Base-by-base conservation (phyloP, 495 filamentous ascomycete species). In the Durotheca rogersii region DNA sequence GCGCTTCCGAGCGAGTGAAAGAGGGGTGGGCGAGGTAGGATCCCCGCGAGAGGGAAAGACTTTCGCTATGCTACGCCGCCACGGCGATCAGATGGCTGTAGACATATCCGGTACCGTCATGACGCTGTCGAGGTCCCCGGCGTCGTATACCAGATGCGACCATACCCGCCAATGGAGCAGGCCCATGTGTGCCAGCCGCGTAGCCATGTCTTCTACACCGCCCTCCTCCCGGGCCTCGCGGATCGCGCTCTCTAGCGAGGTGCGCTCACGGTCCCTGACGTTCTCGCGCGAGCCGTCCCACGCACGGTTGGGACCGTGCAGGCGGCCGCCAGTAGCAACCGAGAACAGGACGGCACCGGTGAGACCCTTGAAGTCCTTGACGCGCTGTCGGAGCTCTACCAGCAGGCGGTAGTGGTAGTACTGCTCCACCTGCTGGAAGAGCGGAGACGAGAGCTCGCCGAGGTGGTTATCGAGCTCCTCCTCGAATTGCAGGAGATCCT, bases 151-250 rank as follows among this genome's bases (percentile, higher is more conserved):
- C 36, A 88, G 67, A 21, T 82, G 81, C 4, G 81, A 84, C 90
- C 90, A 96, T 2, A 94, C 84, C 39, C 85, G 76, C 90, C 90
- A 96, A 66, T 96, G 89, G 16, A 95, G 68, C 14, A 90, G 76
- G 6, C 83, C 81, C 32, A 96, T 79, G 56, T 94, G 90, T 7
- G 89, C 83, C 30, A 93, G 72, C 20, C 86, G 82, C 47, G 79
- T 82, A 1, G 86, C 81, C 59, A 92, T 80, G 41, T 88, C 82
- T 35, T 81, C 78, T 12, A 87, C 66, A 41, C 81, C 79, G 18
- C 69, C 74, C 32, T 75, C 72, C 35, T 75, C 73, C 11, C 71
- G 69, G 6, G 66, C 62, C 19, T 73, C 72, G n/a, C 68, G 64
- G 25, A 47, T 50, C 0, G 58, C 53, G 7, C 47, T 49, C 33